A percentile compares a stretch with the other conserved stretches of the same genome.
Evolutionary conservation across 2,329 filamentous ascomycete genomes (phyloP).

Genomic region (Colletotrichum siamense): DNA sequence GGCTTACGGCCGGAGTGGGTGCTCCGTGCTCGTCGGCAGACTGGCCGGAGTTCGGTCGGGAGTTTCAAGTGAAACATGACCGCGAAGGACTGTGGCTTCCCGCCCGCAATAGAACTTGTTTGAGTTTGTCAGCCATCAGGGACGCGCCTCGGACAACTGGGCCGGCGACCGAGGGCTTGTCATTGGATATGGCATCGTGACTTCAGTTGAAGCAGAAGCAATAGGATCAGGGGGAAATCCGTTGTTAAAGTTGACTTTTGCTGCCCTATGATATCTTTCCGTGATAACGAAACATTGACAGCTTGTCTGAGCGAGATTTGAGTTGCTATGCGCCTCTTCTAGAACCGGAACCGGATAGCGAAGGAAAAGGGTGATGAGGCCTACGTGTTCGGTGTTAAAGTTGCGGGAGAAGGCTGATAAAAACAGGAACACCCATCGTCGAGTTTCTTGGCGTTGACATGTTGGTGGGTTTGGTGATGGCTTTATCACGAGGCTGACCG

Average conservation of each 20-base stretch:
- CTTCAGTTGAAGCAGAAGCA: not conserved
- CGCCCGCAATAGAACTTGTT: not conserved
- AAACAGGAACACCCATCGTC: not conserved
- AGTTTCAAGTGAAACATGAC: conserved; percentile 9
- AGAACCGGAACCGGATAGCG: not conserved
- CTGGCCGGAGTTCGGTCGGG: conserved; percentile 10
- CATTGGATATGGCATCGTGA: not conserved
- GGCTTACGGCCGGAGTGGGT: not conserved
- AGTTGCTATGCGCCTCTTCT: conserved; percentile 3
- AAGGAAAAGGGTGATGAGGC: not conserved
- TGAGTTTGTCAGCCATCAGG: not conserved
- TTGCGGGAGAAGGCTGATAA: not conserved
- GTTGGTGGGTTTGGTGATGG: not conserved
- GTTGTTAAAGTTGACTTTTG: not conserved
- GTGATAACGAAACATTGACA: conserved; percentile 15
- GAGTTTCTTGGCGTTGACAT: not conserved
- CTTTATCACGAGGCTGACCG: not conserved
- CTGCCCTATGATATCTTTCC: not conserved
- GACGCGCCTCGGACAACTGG: not conserved
- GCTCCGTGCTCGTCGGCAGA: conserved; percentile 10
- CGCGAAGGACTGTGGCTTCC: not conserved
- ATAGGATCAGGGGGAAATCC: not conserved
- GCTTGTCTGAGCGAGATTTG: not conserved
- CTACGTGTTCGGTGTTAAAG: not conserved
- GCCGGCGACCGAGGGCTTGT: not conserved